Base-by-base conservation (phyloP, 2,329 filamentous ascomycete genomes). In the Alternaria sp. region DNA sequence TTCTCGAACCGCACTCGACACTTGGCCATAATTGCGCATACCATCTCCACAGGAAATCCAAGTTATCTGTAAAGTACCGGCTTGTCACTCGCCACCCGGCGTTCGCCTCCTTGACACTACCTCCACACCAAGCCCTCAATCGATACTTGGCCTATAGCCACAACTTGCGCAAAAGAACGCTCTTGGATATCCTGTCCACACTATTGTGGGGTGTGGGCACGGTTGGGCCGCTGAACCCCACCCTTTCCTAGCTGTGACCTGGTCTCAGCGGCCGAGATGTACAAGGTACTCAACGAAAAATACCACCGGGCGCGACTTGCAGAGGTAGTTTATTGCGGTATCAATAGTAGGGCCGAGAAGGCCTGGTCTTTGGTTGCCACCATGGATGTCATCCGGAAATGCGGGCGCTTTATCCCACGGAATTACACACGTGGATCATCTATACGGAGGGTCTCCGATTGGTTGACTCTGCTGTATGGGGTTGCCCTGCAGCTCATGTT, bases 111-210 rank as follows among this genome's bases (percentile, higher is more conserved):
- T 37, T 25, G 18, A 37, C 20, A 8, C 18, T 20, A 12, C 10
- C 3, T 3, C 49, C 21, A 14, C 18, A 12, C 20, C 49, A 41
- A 21, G 12, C 30, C 8, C 14, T 6, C 21, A 7, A 25, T 20
- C 14, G 3, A 41, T 53, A 33, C 60, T 61, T 58, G 55, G 60
- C 60, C 18, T 2, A 3, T 43, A 25, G 56, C 50, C 56, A 60
- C 33, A 63, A 59, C 47, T 25, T 33, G 55, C 60, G 43, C 50
- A 63, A 63, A 60, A 37, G 25, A 37, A 37, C 45, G 45, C 55
- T 30, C 7, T 26, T 3, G n/a, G 7, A 37, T 37, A 9, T 8
- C 4, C n/a, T 8, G 28, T 18, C 51, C 59, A 57, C 20, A 56
- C n/a, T 18, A 46, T 11, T 46, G 18, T 23, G 49, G 49, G 6